Percentiles rank a stretch among this genome's conserved stretches.
These are phyloP conservation scores for Eucalyptus pumila DNA, from an alignment of 345 rosid genomes.

Conservation along the genomic window DNA sequence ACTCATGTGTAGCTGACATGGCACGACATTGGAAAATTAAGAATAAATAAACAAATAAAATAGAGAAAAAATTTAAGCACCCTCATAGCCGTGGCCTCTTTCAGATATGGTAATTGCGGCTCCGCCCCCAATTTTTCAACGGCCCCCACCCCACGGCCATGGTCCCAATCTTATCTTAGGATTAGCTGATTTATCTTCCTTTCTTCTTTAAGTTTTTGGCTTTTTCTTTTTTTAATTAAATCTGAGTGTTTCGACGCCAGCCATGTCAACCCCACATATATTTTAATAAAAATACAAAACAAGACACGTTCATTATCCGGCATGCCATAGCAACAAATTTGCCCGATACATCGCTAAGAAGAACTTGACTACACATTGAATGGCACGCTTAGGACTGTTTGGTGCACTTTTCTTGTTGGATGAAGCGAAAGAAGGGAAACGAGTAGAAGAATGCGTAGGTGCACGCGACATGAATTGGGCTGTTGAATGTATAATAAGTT, in stretches of 20 bases:
- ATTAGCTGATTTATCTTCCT: background rate
- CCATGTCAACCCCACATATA: background rate
- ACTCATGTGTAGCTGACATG: fast-evolving
- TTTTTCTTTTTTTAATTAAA: background rate
- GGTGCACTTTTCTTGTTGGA: background rate
- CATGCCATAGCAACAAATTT: background rate
- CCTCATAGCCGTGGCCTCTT: background rate
- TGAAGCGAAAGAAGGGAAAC: background rate
- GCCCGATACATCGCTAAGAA: background rate
- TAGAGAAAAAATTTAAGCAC: background rate
- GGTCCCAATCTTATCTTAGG: background rate
- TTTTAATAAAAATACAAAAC: background rate
- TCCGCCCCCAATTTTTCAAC: background rate
- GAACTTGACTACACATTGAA: background rate
- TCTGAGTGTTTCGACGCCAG: background rate
- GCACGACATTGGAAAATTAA: background rate
- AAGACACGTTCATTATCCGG: background rate
- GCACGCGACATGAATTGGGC: background rate
- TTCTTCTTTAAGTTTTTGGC: background rate
- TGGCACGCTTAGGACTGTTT: background rate
- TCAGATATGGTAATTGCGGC: background rate
- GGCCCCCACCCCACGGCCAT: background rate
- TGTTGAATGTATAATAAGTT: background rate
- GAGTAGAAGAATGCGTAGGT: background rate
- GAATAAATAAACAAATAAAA: background rate